Base-by-base conservation (phyloP, 1,284 basidiomycete species). In the Pascua sp. region DNA sequence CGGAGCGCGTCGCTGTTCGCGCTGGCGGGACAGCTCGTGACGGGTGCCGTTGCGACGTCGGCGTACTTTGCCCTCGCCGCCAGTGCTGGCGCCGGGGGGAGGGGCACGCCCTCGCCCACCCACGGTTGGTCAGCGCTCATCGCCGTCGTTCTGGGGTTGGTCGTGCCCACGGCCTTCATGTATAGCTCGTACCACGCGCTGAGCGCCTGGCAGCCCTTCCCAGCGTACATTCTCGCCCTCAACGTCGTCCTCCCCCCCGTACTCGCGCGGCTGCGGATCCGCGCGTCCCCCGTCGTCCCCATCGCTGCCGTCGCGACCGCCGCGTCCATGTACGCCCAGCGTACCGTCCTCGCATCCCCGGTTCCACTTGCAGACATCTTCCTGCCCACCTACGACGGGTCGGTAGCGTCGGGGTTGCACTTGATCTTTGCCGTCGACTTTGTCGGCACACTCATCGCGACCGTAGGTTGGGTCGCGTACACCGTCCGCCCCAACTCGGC, bases 161-260 rank as follows among this genome's bases (percentile, higher is more conserved):
- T 53, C 8, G 32, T 41, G 1, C 54, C 60, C 4, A 44, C 54
- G n/a, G 38, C 55, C 8, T 48, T 38, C 43, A n/a, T 54, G 10
- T 39, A 51, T 18, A 1, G 8, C n/a, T 15, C 44, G 11, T 62
- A 51, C 51, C 16, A 11, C n/a, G 45, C 56, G 4, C 48, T 62
- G 18, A 16, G 49, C 5, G 15, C 56, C 39, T 62, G 60, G 60
- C 60, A 62, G 41, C 54, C 54, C 4, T 62, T 62, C 60, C 60
- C 60, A 2, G 15, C 56, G 12, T 59, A 59, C 56, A 49, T 56
- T 5, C 42, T 53, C 45, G 48, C 42, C 10, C 44, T 58, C 15
- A 49, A 51, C 44, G 38, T 53, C 11, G 13, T 59, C 13, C 57
- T 62, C n/a, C 45, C 53, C 4, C 53, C 36, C 8, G 17, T 58